These are phyloP conservation scores for Diutina catenulata DNA, from an alignment of 1,139 yeast species.

Conservation along the genomic window DNA sequence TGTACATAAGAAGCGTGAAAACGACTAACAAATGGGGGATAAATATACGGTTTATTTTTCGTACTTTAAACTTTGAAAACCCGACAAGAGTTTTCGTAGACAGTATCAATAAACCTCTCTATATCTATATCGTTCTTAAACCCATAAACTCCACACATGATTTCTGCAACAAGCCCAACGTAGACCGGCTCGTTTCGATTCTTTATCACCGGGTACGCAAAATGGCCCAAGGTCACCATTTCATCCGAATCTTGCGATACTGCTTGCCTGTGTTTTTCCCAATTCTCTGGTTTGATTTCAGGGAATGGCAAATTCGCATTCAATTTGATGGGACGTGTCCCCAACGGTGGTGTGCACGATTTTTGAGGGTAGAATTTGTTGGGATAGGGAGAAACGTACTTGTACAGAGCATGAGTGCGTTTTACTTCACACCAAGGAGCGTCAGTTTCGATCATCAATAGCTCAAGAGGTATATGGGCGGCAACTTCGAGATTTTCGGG, in stretches of 20 bases:
- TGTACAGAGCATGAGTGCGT: constrained; percentile 67
- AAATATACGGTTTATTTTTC: neutral
- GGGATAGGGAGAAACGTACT: constrained; percentile 41
- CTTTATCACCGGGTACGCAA: constrained; percentile 49
- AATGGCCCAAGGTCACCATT: constrained; percentile 15
- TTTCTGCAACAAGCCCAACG: constrained; percentile 71
- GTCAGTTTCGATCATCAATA: constrained; percentile 80
- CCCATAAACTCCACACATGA: constrained; percentile 44
- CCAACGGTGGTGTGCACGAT: neutral
- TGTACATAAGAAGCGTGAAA: too few relatives aligned
- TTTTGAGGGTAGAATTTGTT: constrained; percentile 40
- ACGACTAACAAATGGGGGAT: too few relatives aligned
- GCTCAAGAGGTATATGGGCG: constrained; percentile 50
- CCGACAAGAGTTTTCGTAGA: constrained; percentile 51
- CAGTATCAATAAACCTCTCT: constrained; percentile 42
- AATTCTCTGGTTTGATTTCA: constrained; percentile 54
- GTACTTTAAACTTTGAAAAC: constrained; percentile 29
- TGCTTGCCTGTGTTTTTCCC: constrained; percentile 13
- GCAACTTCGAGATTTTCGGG: constrained; percentile 64
- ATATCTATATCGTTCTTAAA: constrained; percentile 30
- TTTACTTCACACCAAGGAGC: constrained; percentile 98
- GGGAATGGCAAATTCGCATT: constrained; percentile 50
- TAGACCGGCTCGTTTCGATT: constrained; percentile 89
- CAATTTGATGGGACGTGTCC: constrained; percentile 13
- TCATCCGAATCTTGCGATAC: constrained; percentile 9